Conservation (phyloP, 129 eudicot genomes). For the Flaveria sonorensis region DNA sequence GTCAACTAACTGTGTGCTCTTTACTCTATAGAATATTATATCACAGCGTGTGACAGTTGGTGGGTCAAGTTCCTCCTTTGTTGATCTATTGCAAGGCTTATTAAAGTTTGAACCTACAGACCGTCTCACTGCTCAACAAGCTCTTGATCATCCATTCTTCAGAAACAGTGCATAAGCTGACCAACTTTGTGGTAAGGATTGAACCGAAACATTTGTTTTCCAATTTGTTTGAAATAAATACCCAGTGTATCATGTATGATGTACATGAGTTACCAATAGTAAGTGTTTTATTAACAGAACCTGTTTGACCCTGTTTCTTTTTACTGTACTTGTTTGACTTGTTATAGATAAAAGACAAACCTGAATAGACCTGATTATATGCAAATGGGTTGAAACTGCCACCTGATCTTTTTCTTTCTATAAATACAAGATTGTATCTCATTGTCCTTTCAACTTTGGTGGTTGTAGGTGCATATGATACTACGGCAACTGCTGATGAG, state of each 20-base stretch:
- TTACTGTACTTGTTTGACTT: not conserved
- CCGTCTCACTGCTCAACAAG: conserved; percentile 67
- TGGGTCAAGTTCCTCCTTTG: conserved; percentile 43
- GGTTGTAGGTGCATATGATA: conserved; percentile 25
- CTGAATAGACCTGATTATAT: not conserved
- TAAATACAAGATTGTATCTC: not conserved
- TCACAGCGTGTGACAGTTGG: conserved; percentile 44
- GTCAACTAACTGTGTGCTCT: not conserved
- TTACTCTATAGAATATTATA: conserved; percentile 61
- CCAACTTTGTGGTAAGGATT: not conserved
- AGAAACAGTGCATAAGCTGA: conserved; percentile 36
- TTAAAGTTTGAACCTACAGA: conserved; percentile 73
- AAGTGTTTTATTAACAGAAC: not conserved
- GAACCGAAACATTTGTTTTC: not conserved
- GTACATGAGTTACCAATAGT: not conserved
- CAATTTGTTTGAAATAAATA: not conserved
- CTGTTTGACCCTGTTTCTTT: not conserved
- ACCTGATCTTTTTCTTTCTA: not conserved
- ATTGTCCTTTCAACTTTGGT: not conserved
- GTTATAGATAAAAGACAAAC: not conserved
- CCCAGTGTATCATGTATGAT: not conserved
- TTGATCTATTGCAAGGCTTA: conserved; percentile 63
- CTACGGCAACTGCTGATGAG: conserved; percentile 5
- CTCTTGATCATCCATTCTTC: conserved; percentile 77
- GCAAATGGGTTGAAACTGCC: not conserved